Conservation (phyloP, 2,329 filamentous ascomycete species). For the Arachnomyces sp. region DNA sequence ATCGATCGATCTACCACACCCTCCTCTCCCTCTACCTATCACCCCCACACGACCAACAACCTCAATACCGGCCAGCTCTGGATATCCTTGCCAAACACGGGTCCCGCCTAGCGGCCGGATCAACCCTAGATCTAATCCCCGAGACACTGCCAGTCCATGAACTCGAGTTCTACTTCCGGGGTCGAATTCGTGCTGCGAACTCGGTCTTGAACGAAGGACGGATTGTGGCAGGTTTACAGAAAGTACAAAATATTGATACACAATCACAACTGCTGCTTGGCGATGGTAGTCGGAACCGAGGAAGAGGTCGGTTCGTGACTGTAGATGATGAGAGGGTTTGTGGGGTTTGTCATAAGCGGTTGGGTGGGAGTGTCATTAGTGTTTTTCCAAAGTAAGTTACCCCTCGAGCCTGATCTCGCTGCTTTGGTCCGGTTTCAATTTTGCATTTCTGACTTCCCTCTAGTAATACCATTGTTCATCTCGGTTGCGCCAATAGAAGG, state of each 20-base stretch:
- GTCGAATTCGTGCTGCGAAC: slow-evolving; percentile 80
- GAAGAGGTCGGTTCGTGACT: slow-evolving; percentile 62
- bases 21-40: slow-evolving; percentile 83
- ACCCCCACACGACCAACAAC: slow-evolving; percentile 64
- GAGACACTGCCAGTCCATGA: slow-evolving; percentile 68
- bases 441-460: slow-evolving; percentile 6
- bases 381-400: slow-evolving; percentile 70
- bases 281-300: slow-evolving; percentile 49
- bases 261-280: slow-evolving; percentile 70
- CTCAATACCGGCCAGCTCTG: slow-evolving; percentile 71
- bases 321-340: slow-evolving; percentile 85
- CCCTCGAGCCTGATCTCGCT: neutral
- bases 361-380: slow-evolving; percentile 84
- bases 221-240: slow-evolving; percentile 68
- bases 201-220: slow-evolving; percentile 72
- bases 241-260: slow-evolving; percentile 69
- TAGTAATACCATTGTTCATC: slow-evolving; percentile 62
- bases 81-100: slow-evolving; percentile 87
- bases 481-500: slow-evolving; percentile 59
- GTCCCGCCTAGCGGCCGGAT: slow-evolving; percentile 78
- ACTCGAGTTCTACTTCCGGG: slow-evolving; percentile 84
- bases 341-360: slow-evolving; percentile 83
- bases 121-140: slow-evolving; percentile 79
- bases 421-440: neutral
- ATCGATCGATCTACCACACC: slow-evolving; percentile 82